Percentiles rank a stretch among this genome's conserved stretches.
These are phyloP conservation scores for Lentinula edodes DNA, from an alignment of 768 basidiomycete genomes.

Conservation along the genomic window DNA sequence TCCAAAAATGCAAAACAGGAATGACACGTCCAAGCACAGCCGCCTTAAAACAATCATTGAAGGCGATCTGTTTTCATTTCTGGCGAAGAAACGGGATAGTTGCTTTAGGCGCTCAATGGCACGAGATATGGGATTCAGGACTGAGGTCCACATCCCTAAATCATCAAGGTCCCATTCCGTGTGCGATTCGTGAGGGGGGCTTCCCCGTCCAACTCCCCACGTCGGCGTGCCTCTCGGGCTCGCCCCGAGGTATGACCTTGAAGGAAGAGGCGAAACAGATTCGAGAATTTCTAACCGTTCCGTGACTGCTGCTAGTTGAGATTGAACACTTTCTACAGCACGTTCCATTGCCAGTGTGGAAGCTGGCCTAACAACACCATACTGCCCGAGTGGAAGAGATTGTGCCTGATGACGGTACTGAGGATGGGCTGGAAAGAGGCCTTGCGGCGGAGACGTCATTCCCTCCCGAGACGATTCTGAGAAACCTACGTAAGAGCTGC, in stretches of 20 bases:
- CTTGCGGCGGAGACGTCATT: slow-evolving; percentile 28
- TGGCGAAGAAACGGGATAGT: slow-evolving; percentile 52
- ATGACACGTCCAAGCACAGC: slow-evolving; percentile 73
- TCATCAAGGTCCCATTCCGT: slow-evolving; percentile 70
- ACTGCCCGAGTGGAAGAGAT: slow-evolving; percentile 26
- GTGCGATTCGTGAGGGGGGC: slow-evolving; percentile 29
- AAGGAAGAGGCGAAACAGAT: slow-evolving; percentile 33
- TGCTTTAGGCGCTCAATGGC: slow-evolving; percentile 43
- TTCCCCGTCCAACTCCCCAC: slow-evolving; percentile 34
- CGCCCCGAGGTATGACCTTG: slow-evolving; percentile 33
- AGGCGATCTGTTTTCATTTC: slow-evolving; percentile 58
- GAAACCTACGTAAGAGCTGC: slow-evolving; percentile 31
- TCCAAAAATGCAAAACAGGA: slow-evolving; percentile 61
- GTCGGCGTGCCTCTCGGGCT: slow-evolving; percentile 35
- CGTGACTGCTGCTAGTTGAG: slow-evolving; percentile 73
- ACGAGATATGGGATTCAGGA: slow-evolving; percentile 59
- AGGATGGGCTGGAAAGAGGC: slow-evolving; percentile 27
- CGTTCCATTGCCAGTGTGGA: slow-evolving; percentile 59
- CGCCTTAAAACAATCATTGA: slow-evolving; percentile 64
- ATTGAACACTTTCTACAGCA: slow-evolving; percentile 76
- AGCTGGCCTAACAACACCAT: slow-evolving; percentile 35
- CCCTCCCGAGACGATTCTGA: slow-evolving; percentile 33
- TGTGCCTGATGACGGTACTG: slow-evolving; percentile 29
- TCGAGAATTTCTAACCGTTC: slow-evolving; percentile 78
- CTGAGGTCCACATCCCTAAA: slow-evolving; percentile 76